These are phyloP conservation scores for Coniochaeta sp. DNA, from an alignment of 2,329 filamentous ascomycete genomes.

Conservation along the genomic window DNA sequence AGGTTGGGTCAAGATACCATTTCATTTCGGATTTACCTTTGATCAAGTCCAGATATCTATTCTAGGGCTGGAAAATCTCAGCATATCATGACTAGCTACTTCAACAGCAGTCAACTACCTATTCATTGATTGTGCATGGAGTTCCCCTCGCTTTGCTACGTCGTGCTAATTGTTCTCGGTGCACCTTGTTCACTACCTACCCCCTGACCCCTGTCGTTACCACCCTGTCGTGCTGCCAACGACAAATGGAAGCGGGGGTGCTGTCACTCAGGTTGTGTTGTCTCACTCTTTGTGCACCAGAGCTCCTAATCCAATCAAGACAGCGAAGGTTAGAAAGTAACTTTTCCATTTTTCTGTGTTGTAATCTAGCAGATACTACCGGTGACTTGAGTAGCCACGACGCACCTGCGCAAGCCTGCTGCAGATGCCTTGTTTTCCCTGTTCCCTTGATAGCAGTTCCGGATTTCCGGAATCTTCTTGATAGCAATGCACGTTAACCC, in stretches of 20 bases:
- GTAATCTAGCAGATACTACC: background rate
- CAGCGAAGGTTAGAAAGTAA: background rate
- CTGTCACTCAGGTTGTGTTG: too few species aligned
- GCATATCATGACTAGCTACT: background rate
- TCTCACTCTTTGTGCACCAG: too few species aligned
- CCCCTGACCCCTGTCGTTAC: too few species aligned
- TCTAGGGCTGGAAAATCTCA: background rate
- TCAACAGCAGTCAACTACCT: background rate
- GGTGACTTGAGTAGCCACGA: background rate
- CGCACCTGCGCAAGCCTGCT: background rate
- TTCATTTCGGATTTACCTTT: background rate
- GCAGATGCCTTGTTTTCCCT: background rate
- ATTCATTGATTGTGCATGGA: too few species aligned
- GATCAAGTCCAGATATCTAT: background rate
- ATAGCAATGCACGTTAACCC: too few species aligned
- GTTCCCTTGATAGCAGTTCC: background rate
- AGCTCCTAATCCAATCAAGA: background rate
- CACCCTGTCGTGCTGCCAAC: too few species aligned
- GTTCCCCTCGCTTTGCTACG: background rate
- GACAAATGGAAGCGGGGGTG: too few species aligned
- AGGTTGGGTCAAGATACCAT: background rate
- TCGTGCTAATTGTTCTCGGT: background rate
- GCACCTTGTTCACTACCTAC: background rate
- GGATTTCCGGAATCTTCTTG: too few species aligned
- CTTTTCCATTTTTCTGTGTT: background rate